Evolutionary conservation across 1,284 basidiomycete genomes (phyloP), one percentile per base, ranked within the genome.

Genomic region (Peniophora sp.): DNA sequence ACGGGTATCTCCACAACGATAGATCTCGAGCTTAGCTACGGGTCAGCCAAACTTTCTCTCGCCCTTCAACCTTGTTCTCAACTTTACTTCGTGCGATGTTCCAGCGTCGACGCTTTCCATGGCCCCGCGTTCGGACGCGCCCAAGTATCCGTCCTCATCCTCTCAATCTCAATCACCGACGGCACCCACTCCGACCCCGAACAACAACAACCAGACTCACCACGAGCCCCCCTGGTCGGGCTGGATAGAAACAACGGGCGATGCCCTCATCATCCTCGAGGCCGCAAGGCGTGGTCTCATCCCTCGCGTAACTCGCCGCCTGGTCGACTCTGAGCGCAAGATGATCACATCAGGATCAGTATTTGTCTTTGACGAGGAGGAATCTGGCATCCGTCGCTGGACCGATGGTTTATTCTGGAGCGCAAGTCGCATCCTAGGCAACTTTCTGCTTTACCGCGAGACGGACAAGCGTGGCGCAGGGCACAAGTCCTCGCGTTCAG

Each of bases 381-480:
- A 97, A 69, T 93, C 91, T 61, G 94, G 94, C 35, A 98, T 99
- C 74, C 97, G 97, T 72, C 80, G 96, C 48, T 98, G 96, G 95
- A 99, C 96, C 0, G 95, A 99, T 69, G 95, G 95, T 3, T 86
- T 92, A 65, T 89, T 91, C 61, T 98, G 95, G 96, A 85, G 82
- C 56, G 87, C 86, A 1, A 83, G 85, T 53, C 75, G 92, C 47
- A 94, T 97, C 43, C 74, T 97, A 45, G 92, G 91, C 62, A 98
- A 98, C 69, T 98, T 97, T 65, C 74, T 98, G 63, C 82, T 96
- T 52, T 97, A 97, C 69, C 84, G 92, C 55, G 92, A 96, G 69
- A 92, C 90, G 2, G 89, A 93, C 67, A 92, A 91, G 70, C 76
- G 81, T 50, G 81, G 83, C 17, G 70, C 78, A 10, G 77, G 80